Evolutionary conservation across 345 rosid species (phyloP).

Genomic region (Moringa oleifera): DNA sequence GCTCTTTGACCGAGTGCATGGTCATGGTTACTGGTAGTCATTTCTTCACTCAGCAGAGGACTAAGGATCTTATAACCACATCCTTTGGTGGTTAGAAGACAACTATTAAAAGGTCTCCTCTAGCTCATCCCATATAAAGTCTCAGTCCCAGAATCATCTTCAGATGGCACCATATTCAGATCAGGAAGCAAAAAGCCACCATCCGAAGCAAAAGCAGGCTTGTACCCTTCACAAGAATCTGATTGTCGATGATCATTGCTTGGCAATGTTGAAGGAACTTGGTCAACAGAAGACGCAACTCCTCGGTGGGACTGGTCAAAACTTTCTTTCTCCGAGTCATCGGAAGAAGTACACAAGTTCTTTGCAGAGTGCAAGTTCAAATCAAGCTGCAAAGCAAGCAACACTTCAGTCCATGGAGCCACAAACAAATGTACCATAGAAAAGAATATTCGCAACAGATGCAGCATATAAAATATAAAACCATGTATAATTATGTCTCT

Average conservation of each 20-base stretch:
- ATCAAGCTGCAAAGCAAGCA: slow-evolving; percentile 44
- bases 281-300: slow-evolving; percentile 15
- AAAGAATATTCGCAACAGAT: neutral
- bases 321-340: slow-evolving; percentile 13
- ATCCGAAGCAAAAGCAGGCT: slow-evolving; percentile 2
- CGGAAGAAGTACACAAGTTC: slow-evolving; percentile 6
- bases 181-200: slow-evolving; percentile 48
- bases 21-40: neutral
- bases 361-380: slow-evolving; percentile 23
- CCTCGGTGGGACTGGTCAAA: slow-evolving; percentile 1
- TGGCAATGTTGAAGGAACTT: slow-evolving; percentile 5
- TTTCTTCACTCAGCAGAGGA: neutral
- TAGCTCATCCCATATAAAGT: slow-evolving; percentile 34
- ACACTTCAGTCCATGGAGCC: neutral
- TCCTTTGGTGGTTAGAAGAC: neutral
- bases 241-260: slow-evolving; percentile 10
- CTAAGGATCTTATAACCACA: neutral
- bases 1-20: neutral
- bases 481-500: neutral
- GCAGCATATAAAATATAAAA: neutral
- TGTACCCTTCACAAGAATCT: slow-evolving; percentile 21
- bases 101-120: neutral
- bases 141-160: slow-evolving; percentile 38
- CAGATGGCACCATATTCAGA: slow-evolving; percentile 61
- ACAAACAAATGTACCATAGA: neutral